phyloP scores from a whole-genome alignment of 2,329 filamentous ascomycete species.

The Fonsecaea monophora region DNA sequence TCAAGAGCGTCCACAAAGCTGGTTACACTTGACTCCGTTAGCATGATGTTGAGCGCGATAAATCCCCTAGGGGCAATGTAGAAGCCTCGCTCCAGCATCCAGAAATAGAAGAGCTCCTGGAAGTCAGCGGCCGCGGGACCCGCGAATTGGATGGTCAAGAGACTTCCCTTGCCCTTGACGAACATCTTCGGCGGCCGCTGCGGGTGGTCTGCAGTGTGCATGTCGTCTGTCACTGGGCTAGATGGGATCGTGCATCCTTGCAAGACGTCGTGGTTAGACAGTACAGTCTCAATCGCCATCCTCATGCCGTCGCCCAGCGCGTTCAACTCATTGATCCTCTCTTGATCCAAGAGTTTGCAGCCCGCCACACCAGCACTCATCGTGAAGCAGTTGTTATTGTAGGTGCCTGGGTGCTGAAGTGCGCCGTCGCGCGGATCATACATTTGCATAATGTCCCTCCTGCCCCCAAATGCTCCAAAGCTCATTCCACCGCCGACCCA shows the following conservation, averaged over 20 bases:
- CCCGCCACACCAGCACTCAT: slow-evolving; percentile 63
- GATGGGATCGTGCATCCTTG: slow-evolving; percentile 13
- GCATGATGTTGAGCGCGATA: slow-evolving; percentile 43
- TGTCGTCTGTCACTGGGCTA: slow-evolving; percentile 23
- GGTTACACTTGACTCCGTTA: slow-evolving; percentile 37
- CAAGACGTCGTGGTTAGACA: slow-evolving; percentile 27
- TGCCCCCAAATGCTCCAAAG: slow-evolving; percentile 72
- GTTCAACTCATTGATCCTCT: slow-evolving; percentile 41
- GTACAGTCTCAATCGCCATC: slow-evolving; percentile 30
- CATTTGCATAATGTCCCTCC: slow-evolving; percentile 63
- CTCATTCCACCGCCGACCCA: slow-evolving; percentile 70
- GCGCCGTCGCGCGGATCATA: slow-evolving; percentile 58
- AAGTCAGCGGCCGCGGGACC: slow-evolving; percentile 36
- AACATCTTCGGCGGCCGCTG: slow-evolving; percentile 40
- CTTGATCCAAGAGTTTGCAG: slow-evolving; percentile 37
- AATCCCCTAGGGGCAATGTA: slow-evolving; percentile 45
- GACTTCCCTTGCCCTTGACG: slow-evolving; percentile 44
- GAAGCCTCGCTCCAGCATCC: slow-evolving; percentile 42
- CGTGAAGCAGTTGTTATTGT: slow-evolving; percentile 70
- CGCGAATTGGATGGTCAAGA: slow-evolving; percentile 43
- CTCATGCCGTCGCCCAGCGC: slow-evolving; percentile 41
- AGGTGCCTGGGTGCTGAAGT: slow-evolving; percentile 67
- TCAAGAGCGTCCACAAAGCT: slow-evolving; percentile 35
- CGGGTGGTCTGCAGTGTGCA: slow-evolving; percentile 21
- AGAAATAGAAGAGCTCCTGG: slow-evolving; percentile 42